These are phyloP conservation scores for Cenchrus americanus DNA, from an alignment of 176 grass and related monocot genomes.

Conservation along the genomic window DNA sequence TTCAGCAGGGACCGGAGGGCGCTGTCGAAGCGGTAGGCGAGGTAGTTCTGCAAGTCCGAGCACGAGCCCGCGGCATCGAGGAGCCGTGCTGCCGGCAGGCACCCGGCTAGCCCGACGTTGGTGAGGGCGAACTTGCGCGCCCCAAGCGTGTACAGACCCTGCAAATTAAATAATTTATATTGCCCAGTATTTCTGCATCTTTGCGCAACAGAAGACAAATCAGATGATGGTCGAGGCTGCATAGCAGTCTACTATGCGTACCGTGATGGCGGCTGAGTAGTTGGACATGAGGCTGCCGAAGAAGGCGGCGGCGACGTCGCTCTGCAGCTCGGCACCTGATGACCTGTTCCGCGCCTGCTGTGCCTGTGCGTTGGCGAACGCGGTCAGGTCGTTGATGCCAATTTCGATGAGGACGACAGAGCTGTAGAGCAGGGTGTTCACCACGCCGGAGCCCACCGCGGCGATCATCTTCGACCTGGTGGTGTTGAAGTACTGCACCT, in stretches of 20 bases:
- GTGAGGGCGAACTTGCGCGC: conserved; percentile 48
- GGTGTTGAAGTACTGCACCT: conserved; percentile 35
- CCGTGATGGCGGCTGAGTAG: conserved; percentile 29
- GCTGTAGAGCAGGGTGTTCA: not conserved
- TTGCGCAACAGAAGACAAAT: too few species aligned
- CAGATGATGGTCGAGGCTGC: too few species aligned
- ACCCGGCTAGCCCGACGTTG: conserved; percentile 28
- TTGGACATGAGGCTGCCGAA: conserved; percentile 28
- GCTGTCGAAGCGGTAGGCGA: conserved; percentile 16
- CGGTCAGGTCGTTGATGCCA: conserved; percentile 39
- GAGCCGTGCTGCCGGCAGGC: conserved; percentile 8
- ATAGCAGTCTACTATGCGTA: too few species aligned
- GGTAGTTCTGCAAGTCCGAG: conserved; percentile 8
- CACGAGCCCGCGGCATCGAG: conserved; percentile 11
- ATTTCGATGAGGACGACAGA: conserved; percentile 31
- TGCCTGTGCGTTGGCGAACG: too few species aligned
- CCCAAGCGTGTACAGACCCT: conserved; percentile 35
- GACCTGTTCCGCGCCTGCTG: too few species aligned
- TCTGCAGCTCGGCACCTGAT: not conserved
- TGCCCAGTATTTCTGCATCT: too few species aligned
- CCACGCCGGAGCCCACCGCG: not conserved
- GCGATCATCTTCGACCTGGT: conserved; percentile 35
- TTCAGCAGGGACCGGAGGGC: not conserved
- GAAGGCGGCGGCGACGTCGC: not conserved
- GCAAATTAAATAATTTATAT: too few species aligned